phyloP scores from a whole-genome alignment of 2,329 filamentous ascomycete species.

The Hypomyces rosellus region DNA sequence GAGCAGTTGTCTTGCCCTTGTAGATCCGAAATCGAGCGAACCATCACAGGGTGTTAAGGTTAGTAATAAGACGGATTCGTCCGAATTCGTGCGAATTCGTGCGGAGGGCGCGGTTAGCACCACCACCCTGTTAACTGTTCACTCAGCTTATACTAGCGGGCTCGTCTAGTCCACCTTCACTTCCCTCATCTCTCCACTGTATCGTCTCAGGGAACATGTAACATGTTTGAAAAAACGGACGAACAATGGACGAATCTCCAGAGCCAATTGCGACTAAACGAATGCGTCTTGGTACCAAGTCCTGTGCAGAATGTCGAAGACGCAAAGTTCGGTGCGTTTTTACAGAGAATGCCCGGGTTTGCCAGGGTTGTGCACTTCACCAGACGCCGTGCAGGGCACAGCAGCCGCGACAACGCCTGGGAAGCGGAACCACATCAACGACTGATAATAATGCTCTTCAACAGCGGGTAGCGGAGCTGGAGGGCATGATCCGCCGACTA shows the following conservation, averaged over 20 bases:
- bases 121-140: too few species aligned
- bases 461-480: conserved; percentile 20
- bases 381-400: conserved; percentile 40
- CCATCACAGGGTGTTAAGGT: too few species aligned
- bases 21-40: too few species aligned
- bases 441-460: conserved; percentile 10
- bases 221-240: background rate
- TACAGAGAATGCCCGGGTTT: conserved; percentile 29
- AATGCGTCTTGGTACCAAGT: conserved; percentile 27
- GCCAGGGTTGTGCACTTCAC: conserved; percentile 39
- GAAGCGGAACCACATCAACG: background rate
- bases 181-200: too few species aligned
- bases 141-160: too few species aligned
- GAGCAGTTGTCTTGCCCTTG: too few species aligned
- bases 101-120: too few species aligned
- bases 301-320: conserved; percentile 37
- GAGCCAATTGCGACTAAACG: conserved; percentile 17
- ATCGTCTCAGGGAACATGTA: too few species aligned
- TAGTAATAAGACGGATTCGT: too few species aligned
- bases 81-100: too few species aligned
- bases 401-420: conserved; percentile 17
- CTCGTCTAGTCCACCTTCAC: too few species aligned
- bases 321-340: conserved; percentile 45
- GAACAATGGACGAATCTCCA: conserved; percentile 5
- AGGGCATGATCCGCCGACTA: conserved; percentile 16